phyloP scores from a whole-genome alignment of 1,284 basidiomycete genomes.

The Cerioporus squamosus region DNA sequence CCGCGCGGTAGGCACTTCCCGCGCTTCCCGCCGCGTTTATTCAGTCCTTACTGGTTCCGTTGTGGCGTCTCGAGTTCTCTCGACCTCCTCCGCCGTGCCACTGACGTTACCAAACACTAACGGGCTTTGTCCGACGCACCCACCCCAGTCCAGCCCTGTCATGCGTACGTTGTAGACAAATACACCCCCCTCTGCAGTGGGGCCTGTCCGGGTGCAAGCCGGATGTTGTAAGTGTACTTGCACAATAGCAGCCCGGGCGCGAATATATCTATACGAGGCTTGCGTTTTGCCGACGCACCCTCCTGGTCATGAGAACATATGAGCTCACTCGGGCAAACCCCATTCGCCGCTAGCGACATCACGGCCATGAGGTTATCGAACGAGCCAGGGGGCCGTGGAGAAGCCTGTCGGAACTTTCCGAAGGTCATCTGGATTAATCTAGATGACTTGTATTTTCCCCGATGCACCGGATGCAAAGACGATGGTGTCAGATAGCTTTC shows the following conservation, averaged over 20 bases:
- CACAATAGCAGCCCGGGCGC: not conserved
- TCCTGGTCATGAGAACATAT: constrained; percentile 13
- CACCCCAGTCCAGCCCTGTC: not conserved
- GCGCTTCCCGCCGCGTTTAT: constrained; percentile 2
- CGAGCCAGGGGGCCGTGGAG: constrained; percentile 3
- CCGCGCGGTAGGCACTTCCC: constrained; percentile 7
- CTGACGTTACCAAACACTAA: constrained; percentile 18
- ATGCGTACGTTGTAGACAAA: not conserved
- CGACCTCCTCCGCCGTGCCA: constrained; percentile 2
- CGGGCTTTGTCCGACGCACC: not conserved
- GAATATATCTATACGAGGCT: constrained; percentile 12
- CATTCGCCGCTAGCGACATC: constrained; percentile 10
- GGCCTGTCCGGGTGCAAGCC: not conserved
- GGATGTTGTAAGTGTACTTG: not conserved
- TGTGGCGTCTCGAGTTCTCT: constrained; percentile 17
- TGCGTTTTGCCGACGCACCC: not conserved
- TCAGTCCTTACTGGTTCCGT: constrained; percentile 18
- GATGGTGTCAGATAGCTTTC: too few species aligned
- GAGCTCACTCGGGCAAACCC: not conserved
- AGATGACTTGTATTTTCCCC: too few species aligned
- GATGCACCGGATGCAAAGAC: too few species aligned
- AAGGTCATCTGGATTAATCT: too few species aligned
- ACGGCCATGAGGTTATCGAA: constrained; percentile 23
- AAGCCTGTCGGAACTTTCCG: too few species aligned
- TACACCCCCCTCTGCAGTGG: not conserved